A percentile compares a stretch with the other conserved stretches of the same genome.
These are phyloP conservation scores for Taphrina populina DNA, from an alignment of 1,139 yeast genomes.

Conservation along the genomic window DNA sequence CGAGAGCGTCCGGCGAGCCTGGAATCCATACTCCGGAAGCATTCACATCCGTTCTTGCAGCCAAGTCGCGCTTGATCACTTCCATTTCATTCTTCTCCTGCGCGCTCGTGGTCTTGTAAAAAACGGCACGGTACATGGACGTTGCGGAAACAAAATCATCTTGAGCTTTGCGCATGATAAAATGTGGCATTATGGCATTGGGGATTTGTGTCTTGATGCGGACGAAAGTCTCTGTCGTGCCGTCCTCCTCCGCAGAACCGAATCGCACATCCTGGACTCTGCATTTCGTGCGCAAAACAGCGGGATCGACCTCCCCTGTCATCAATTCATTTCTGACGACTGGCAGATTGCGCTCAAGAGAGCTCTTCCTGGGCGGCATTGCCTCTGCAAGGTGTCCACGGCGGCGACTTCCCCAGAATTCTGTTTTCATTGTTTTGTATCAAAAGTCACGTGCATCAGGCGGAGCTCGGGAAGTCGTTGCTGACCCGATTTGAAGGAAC, in stretches of 20 bases:
- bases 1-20: constrained; percentile 33
- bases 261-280: constrained; percentile 31
- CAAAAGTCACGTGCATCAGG: too few species aligned
- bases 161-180: constrained; percentile 32
- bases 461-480: too few species aligned
- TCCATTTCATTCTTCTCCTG: constrained; percentile 32
- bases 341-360: constrained; percentile 22
- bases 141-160: constrained; percentile 32
- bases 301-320: constrained; percentile 6
- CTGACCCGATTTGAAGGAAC: neutral
- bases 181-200: constrained; percentile 13
- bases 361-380: constrained; percentile 23
- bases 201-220: constrained; percentile 31
- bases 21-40: constrained; percentile 35
- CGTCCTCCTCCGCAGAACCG: constrained; percentile 27
- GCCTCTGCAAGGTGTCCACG: neutral
- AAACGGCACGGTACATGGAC: constrained; percentile 32
- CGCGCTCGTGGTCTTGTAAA: constrained; percentile 16
- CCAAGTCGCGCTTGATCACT: constrained; percentile 17
- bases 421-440: too few species aligned
- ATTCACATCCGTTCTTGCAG: constrained; percentile 29
- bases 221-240: constrained; percentile 25
- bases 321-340: constrained; percentile 17
- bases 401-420: too few species aligned
- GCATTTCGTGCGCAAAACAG: constrained; percentile 24